A percentile compares a stretch with the other conserved stretches of the same genome.
These are phyloP conservation scores for Scutellaria minor DNA, from an alignment of 257 asterid species.

Conservation along the genomic window DNA sequence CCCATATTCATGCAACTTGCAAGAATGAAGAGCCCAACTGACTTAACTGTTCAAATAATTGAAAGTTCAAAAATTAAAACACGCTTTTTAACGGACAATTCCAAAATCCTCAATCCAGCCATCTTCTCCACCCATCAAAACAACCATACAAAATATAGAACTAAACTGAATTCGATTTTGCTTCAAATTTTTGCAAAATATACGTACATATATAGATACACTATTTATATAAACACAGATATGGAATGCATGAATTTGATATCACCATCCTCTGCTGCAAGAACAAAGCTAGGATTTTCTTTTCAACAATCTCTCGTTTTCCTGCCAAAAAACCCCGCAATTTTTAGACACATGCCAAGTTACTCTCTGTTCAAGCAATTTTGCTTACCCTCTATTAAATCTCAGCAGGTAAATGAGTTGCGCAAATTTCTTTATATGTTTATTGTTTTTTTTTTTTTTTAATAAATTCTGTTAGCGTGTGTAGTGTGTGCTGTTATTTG, in stretches of 20 bases:
- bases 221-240: neutral
- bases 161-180: slow-evolving; percentile 7
- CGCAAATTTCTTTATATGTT: neutral
- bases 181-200: slow-evolving; percentile 10
- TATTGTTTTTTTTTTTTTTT: neutral
- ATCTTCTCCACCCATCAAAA: slow-evolving; percentile 2
- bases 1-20: neutral
- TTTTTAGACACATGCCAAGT: slow-evolving; percentile 40
- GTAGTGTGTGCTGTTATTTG: slow-evolving; percentile 13
- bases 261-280: slow-evolving; percentile 39
- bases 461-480: neutral
- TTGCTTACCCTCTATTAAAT: slow-evolving; percentile 41
- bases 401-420: slow-evolving; percentile 62
- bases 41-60: too few relatives aligned
- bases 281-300: slow-evolving; percentile 38
- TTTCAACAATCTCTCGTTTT: slow-evolving; percentile 50
- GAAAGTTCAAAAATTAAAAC: neutral
- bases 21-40: neutral
- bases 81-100: slow-evolving; percentile 20
- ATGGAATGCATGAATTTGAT: slow-evolving; percentile 47
- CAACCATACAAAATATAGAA: neutral
- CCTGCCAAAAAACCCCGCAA: slow-evolving; percentile 36
- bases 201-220: slow-evolving; percentile 11
- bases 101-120: slow-evolving; percentile 35
- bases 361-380: slow-evolving; percentile 29